Base-by-base conservation (phyloP, 2,329 filamentous ascomycete genomes). In the Fusarium sp. region DNA sequence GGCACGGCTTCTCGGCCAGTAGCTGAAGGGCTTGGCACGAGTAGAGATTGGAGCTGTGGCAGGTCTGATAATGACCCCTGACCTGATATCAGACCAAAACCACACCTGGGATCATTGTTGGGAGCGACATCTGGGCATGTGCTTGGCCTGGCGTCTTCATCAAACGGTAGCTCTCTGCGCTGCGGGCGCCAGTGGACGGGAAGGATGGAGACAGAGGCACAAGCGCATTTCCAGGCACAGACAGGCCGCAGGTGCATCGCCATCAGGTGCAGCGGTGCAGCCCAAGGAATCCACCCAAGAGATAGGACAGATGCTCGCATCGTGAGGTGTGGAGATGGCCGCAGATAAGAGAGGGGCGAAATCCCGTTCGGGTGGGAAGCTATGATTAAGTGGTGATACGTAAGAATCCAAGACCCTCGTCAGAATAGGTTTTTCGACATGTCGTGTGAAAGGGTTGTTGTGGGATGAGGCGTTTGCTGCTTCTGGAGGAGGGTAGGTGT, bases 271-370 rank as follows among this genome's bases (percentile, higher is more conserved):
- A 44, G 38, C 40, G 36, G 27, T 42, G 57, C 36, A 44, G 38
- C 40, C 57, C 36, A 17, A 10, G 36, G 40, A 42, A 31, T n/a
- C 36, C 57, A 49, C 58, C 55, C 35, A 51, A 61, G 44, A 72
- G 70, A 70, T 73, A 72, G 72, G 70, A 63, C 62, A 70, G 66
- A 67, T 67, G 35, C 61, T 51, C 20, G 40, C 42, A 57, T 67
- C 35, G 70, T 57, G 62, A 70, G 44, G 69, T 73, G 70, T 73
- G 70, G 70, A 73, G 70, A 67, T 62, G 40, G 33, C 20, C 61
- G 40, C 16, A 73, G 70, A 72, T 72, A 72, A 73, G 70, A 46
- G 31, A n/a, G 31, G 44, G 33, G 22, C 42, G 27, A 35, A 44
- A 38, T 60, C 57, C 57, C 57, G 46, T 46, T 38, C 11, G 11